phyloP scores from a whole-genome alignment of 352 stramenopile genomes.

The Phytophthora hibernalis region DNA sequence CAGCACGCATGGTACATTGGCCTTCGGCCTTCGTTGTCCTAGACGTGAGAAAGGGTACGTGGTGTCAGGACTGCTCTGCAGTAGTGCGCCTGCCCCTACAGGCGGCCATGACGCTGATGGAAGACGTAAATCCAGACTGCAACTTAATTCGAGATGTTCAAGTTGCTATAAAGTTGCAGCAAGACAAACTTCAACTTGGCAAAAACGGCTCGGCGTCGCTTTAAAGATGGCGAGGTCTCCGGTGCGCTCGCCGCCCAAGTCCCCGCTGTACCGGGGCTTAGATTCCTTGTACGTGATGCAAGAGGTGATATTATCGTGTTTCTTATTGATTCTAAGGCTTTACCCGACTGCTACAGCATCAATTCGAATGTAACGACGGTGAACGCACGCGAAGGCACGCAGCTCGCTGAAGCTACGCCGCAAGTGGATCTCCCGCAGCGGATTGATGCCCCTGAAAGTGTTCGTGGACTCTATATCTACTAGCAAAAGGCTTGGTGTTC shows the following conservation, averaged over 20 bases:
- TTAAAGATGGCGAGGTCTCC: conserved; percentile 23
- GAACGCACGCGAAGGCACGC: conserved; percentile 70
- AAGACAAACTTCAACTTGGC: conserved; percentile 27
- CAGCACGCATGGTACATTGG: conserved; percentile 55
- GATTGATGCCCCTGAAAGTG: conserved; percentile 74
- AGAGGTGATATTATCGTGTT: neutral
- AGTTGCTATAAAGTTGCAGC: neutral
- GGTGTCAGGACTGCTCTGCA: too few species aligned
- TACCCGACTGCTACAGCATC: conserved; percentile 35
- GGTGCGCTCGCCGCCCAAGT: conserved; percentile 56
- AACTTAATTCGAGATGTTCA: conserved; percentile 5
- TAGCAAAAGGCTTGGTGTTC: too few species aligned
- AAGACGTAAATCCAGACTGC: too few species aligned
- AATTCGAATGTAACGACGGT: conserved; percentile 65
- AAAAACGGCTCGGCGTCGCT: conserved; percentile 19
- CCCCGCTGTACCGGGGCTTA: conserved; percentile 40
- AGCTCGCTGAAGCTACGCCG: conserved; percentile 74
- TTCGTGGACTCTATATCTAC: conserved; percentile 18
- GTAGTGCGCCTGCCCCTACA: too few species aligned
- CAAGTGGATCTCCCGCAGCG: conserved; percentile 83
- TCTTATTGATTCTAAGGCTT: conserved; percentile 4
- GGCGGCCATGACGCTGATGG: too few species aligned
- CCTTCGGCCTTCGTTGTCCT: conserved; percentile 56
- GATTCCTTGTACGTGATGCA: conserved; percentile 29
- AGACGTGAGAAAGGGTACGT: too few species aligned